Evolutionary conservation across 176 grass and related monocot genomes (phyloP).

Genomic region (Stipa capillata): DNA sequence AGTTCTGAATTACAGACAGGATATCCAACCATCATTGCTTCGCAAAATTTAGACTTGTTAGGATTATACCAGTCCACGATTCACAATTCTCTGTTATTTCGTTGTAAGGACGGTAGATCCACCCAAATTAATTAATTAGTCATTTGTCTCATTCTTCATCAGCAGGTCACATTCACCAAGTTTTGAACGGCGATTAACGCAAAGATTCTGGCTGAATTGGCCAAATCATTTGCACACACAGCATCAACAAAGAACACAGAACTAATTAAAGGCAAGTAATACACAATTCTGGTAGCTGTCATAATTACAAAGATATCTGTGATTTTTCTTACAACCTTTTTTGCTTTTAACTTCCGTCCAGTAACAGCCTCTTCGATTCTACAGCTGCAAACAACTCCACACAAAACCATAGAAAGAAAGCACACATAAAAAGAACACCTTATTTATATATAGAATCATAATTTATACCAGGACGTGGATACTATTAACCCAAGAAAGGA

Average conservation of each 20-base stretch:
- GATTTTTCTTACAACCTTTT: conserved; percentile 18
- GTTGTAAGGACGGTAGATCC: conserved; percentile 15
- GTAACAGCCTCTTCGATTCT: conserved; percentile 21
- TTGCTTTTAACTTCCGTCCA: conserved; percentile 6
- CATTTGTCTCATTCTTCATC: background rate
- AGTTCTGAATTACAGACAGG: conserved; percentile 13
- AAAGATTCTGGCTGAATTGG: background rate
- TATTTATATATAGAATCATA: conserved; percentile 38
- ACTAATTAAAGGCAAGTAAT: conserved; percentile 1
- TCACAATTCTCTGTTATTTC: background rate
- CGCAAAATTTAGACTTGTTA: background rate
- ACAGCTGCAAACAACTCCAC: conserved; percentile 22
- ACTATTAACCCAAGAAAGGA: background rate
- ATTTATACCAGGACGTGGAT: conserved; percentile 50
- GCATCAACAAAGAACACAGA: background rate
- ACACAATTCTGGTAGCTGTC: background rate
- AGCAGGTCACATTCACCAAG: background rate
- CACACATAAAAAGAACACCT: conserved; percentile 18
- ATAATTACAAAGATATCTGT: conserved; percentile 28
- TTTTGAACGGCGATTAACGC: background rate
- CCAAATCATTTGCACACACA: background rate
- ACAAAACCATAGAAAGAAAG: background rate
- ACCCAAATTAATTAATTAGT: background rate
- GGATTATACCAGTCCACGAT: conserved; percentile 6
- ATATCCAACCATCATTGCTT: conserved; percentile 18